A percentile compares a stretch with the other conserved stretches of the same genome.
These are phyloP conservation scores for Nakaseomyces glabratus DNA, from an alignment of 1,139 yeast species.

Conservation along the genomic window DNA sequence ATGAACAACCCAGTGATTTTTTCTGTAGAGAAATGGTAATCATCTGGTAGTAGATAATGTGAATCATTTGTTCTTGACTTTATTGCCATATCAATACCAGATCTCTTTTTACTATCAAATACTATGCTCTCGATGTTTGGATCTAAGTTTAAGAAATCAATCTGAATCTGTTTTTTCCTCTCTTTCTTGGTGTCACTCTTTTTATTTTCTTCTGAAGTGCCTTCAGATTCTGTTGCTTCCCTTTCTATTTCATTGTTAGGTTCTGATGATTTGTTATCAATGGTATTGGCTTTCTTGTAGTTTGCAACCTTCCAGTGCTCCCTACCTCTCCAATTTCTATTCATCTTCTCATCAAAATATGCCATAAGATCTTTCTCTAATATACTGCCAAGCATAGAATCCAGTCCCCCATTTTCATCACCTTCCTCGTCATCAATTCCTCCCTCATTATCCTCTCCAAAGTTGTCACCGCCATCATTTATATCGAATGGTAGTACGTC, in stretches of 20 bases:
- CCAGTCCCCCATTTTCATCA: slow-evolving; percentile 11
- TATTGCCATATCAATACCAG: slow-evolving; percentile 37
- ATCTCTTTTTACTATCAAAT: slow-evolving; percentile 41
- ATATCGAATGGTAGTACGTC: background rate
- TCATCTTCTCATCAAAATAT: slow-evolving; percentile 64
- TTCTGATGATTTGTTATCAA: slow-evolving; percentile 6
- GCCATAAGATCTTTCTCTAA: slow-evolving; percentile 65
- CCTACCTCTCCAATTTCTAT: slow-evolving; percentile 80
- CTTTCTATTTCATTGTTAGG: slow-evolving; percentile 12
- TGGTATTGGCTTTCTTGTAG: slow-evolving; percentile 34
- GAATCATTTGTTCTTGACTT: slow-evolving; percentile 36
- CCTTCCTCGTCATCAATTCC: slow-evolving; percentile 28
- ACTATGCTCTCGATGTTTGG: slow-evolving; percentile 34
- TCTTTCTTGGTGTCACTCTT: slow-evolving; percentile 14
- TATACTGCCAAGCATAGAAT: slow-evolving; percentile 31
- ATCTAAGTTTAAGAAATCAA: slow-evolving; percentile 44
- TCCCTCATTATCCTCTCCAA: slow-evolving; percentile 11
- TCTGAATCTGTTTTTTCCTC: slow-evolving; percentile 34
- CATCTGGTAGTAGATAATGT: slow-evolving; percentile 58
- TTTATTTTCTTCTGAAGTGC: background rate
- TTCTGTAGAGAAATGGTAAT: slow-evolving; percentile 62
- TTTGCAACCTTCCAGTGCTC: slow-evolving; percentile 84
- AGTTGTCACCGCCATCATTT: slow-evolving; percentile 20
- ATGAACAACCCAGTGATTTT: slow-evolving; percentile 59
- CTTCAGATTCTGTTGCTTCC: slow-evolving; percentile 29